Base-by-base conservation (phyloP, 1,139 yeast genomes). In the Debaryomyces sp. region DNA sequence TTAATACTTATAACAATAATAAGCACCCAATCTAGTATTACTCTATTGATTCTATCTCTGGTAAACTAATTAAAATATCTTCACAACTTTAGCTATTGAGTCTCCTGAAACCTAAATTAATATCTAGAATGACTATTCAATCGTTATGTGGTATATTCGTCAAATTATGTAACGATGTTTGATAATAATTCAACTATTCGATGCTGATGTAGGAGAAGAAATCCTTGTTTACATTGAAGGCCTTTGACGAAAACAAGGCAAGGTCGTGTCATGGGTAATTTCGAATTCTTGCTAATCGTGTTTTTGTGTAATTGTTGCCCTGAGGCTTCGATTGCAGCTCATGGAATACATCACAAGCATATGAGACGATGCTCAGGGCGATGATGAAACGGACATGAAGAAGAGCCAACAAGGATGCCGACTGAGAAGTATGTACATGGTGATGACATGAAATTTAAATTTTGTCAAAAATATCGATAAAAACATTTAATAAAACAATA, bases 401-500 rank as follows among this genome's bases (percentile, higher is more conserved):
- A 26, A 26, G 9, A 12, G 27, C 6, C 13, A 12, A 15, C 18
- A 17, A 2, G 18, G 7, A 17, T 18, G 35, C 10, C 21, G 33
- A 13, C 8, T 15, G 21, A 30, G 12, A 26, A 3, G 29, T 12
- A 17, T 13, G 8, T 32, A 32, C 22, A 32, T 15, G 17, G 2
- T 15, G 17, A 15, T 15, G 35, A 18, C 22, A 15, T 32, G 35
- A n/a, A n/a, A n/a, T n/a, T n/a, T n/a, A 32, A 8, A 32, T 26
- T n/a, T 27, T 5, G 5, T 12, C 30, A 27, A 18, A 41, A 22
- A 18, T 15, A 21, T 13, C 21, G 34, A 21, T 29, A 41, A 41
- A 41, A 41, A 41, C 43, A 41, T 41, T 29, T 41, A 41, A 41
- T 41, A 17, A 41, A 41, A 41, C 43, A 41, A 41, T 9, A 41